These are phyloP conservation scores for Mallotus nudiflorus DNA, from an alignment of 345 rosid species.

Conservation along the genomic window DNA sequence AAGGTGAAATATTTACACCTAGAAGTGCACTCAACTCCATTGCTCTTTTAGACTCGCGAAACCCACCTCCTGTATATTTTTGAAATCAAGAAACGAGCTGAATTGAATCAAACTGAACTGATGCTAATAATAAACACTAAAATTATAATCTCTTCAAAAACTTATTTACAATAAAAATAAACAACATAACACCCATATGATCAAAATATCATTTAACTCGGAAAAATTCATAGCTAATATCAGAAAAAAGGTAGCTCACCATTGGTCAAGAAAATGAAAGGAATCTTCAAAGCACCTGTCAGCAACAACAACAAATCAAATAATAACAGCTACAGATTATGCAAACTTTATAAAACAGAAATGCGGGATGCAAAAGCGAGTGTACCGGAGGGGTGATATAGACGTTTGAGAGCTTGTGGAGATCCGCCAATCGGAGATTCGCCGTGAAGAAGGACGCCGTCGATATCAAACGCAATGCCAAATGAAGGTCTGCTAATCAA, in stretches of 20 bases:
- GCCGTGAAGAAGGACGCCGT: constrained; percentile 81
- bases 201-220: too few species aligned
- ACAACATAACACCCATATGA: background rate
- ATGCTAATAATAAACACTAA: background rate
- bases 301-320: background rate
- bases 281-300: constrained; percentile 70
- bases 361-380: background rate
- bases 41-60: constrained; percentile 78
- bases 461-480: constrained; percentile 87
- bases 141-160: background rate
- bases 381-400: constrained; percentile 56
- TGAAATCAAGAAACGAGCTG: constrained; percentile 17
- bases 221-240: too few species aligned
- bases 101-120: too few species aligned
- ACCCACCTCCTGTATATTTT: constrained; percentile 65
- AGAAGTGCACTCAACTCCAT: constrained; percentile 61
- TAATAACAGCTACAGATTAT: background rate
- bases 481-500: constrained; percentile 55
- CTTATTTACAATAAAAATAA: background rate
- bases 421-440: constrained; percentile 74
- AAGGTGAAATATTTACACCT: constrained; percentile 55
- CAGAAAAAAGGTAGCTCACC: constrained; percentile 47
- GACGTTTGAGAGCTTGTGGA: constrained; percentile 52
- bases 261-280: constrained; percentile 77
- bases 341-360: background rate